Evolutionary conservation across 2,329 filamentous ascomycete genomes (phyloP), one percentile per base, ranked within the genome.

Genomic region (Cytospora mali): DNA sequence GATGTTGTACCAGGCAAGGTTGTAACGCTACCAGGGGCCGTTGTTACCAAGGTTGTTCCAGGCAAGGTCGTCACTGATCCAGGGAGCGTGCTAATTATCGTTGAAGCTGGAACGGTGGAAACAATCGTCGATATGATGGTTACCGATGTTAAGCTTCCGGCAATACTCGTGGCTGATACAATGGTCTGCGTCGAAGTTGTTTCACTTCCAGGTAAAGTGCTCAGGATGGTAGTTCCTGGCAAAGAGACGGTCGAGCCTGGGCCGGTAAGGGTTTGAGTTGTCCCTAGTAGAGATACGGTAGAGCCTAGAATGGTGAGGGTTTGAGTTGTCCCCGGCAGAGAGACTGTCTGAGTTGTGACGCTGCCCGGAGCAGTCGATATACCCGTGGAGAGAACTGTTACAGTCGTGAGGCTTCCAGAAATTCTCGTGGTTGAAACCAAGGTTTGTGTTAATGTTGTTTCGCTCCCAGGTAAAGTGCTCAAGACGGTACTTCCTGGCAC

Each of bases 51-150:
- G 4, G 69, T 61, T 16, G 62, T 65, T 2, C 60, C 65, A 2
- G 66, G 60, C 25, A 66, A 35, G 1, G 67, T 67, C 13, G 66
- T 71, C 2, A 70, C 61, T 18, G 67, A 66, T 11, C 58, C 64
- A 3, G 68, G 61, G 18, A 68, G 54, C 5, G 65, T 66, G 7
- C 23, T 29, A 11, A 64, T 64, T 23, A 56, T 28, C 46, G 60
- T 57, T 23, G 59, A 48, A 11, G 31, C 59, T 13, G 58, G 52
- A 39, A 35, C 58, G 9, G 62, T 62, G 6, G 56, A 59, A 27
- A 63, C 42, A 7, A 61, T 70, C 21, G 70, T 66, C 25, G 68
- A 59, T 10, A 69, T 73, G n/a, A 68, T 62, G 16, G 69, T 69
- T 23, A 60, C 21, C 5, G 33, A 53, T 23, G 58, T 60, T 23